These are phyloP conservation scores for Fomitopsis betulina DNA, from an alignment of 1,284 basidiomycete species.

Conservation along the genomic window DNA sequence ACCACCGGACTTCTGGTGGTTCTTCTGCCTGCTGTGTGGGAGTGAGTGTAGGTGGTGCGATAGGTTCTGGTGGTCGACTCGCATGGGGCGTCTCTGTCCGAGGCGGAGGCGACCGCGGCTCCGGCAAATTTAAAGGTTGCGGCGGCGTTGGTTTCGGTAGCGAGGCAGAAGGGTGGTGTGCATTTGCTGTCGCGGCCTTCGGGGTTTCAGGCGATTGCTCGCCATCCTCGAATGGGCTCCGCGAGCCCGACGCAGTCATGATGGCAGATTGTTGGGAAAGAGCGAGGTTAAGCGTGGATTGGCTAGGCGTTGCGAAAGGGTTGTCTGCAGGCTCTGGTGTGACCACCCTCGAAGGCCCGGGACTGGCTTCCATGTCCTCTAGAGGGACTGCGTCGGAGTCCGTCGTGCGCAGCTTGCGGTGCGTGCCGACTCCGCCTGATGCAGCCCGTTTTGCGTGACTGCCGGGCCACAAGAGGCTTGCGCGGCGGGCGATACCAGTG, in stretches of 20 bases:
- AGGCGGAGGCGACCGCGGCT: constrained; percentile 53
- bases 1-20: constrained; percentile 52
- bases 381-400: constrained; percentile 45
- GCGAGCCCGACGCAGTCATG: constrained; percentile 25
- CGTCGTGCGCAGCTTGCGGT: constrained; percentile 34
- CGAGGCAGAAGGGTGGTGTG: constrained; percentile 18
- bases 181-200: constrained; percentile 17
- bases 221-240: constrained; percentile 7
- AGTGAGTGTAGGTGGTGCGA: constrained; percentile 31
- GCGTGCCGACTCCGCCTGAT: constrained; percentile 29
- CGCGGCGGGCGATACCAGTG: constrained; percentile 48
- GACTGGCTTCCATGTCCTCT: constrained; percentile 41
- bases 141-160: constrained; percentile 38
- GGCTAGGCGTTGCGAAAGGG: constrained; percentile 49
- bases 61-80: constrained; percentile 36
- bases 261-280: constrained; percentile 29
- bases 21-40: constrained; percentile 23
- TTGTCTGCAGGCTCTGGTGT: constrained; percentile 41
- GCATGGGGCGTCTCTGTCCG: constrained; percentile 26
- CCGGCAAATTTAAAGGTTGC: constrained; percentile 51
- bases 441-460: constrained; percentile 26
- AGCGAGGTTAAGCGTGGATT: constrained; percentile 37
- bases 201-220: constrained; percentile 2
- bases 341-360: constrained; percentile 24
- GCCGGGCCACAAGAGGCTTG: constrained; percentile 45